Conservation (phyloP, 1,284 basidiomycete species). For the Phlebopus sp. region DNA sequence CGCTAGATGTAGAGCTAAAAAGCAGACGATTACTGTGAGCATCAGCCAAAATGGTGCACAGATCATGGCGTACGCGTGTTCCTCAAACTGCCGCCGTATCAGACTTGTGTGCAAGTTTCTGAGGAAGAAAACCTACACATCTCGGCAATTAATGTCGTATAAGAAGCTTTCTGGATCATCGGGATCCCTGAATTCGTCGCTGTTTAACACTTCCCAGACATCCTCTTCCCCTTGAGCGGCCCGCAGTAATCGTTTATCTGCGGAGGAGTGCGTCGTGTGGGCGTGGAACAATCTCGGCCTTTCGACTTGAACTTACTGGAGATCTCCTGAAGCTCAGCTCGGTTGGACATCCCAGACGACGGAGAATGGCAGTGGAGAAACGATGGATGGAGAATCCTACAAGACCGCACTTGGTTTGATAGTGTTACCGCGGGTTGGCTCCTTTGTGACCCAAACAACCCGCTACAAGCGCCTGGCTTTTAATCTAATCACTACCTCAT, state of each 20-base stretch:
- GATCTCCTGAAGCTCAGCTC: slow-evolving; percentile 13
- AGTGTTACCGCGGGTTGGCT: too few species aligned
- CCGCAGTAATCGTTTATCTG: slow-evolving; percentile 27
- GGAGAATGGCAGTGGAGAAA: background rate
- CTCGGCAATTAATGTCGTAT: slow-evolving; percentile 32
- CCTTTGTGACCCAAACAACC: too few species aligned
- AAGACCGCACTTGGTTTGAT: too few species aligned
- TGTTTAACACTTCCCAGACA: slow-evolving; percentile 26
- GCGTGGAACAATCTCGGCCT: background rate
- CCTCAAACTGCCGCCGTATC: slow-evolving; percentile 15
- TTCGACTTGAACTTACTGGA: slow-evolving; percentile 17
- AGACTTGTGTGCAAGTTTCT: slow-evolving; percentile 2
- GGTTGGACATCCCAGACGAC: slow-evolving; percentile 14
- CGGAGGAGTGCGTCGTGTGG: background rate
- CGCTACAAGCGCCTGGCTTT: too few species aligned
- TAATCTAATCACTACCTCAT: too few species aligned
- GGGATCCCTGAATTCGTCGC: slow-evolving; percentile 20
- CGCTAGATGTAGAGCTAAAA: slow-evolving; percentile 32
- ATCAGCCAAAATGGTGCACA: too few species aligned
- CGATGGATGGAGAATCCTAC: too few species aligned
- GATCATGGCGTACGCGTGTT: slow-evolving; percentile 31
- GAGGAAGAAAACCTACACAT: slow-evolving; percentile 20
- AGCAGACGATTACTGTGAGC: too few species aligned
- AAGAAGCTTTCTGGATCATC: slow-evolving; percentile 16
- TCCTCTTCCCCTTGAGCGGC: slow-evolving; percentile 28